Evolutionary conservation across 1,284 basidiomycete genomes (phyloP).

Genomic region (Apiotrichum porosum): DNA sequence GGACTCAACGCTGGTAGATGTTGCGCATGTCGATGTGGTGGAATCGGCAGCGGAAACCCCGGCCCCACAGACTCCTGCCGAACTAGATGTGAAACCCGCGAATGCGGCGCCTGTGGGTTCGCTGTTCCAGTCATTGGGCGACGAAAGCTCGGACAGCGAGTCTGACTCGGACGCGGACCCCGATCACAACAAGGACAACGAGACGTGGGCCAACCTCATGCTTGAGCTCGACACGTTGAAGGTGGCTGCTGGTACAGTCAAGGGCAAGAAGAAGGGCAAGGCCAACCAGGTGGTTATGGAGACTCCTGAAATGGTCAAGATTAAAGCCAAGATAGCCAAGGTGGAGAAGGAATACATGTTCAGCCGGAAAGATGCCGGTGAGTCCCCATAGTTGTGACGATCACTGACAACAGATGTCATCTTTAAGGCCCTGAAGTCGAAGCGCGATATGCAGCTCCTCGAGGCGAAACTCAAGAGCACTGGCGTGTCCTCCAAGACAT

Average conservation of each 20-base stretch:
- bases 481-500: background rate
- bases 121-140: constrained; percentile 30
- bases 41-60: background rate
- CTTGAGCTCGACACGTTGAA: constrained; percentile 47
- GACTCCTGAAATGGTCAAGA: constrained; percentile 49
- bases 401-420: constrained; percentile 50
- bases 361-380: constrained; percentile 59
- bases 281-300: constrained; percentile 32
- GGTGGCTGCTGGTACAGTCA: constrained; percentile 14
- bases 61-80: background rate
- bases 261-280: constrained; percentile 37
- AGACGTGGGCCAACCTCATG: constrained; percentile 53
- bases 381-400: background rate
- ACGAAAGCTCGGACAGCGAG: constrained; percentile 4
- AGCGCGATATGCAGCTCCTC: constrained; percentile 55
- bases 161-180: constrained; percentile 52
- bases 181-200: constrained; percentile 53
- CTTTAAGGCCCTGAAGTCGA: constrained; percentile 58
- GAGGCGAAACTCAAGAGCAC: constrained; percentile 56
- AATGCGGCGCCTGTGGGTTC: constrained; percentile 9
- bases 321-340: constrained; percentile 57
- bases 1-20: constrained; percentile 11
- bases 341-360: constrained; percentile 71
- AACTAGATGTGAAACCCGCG: background rate
- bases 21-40: background rate